These are phyloP conservation scores for Beta vulgaris DNA, from an alignment of 148 eudicot species.

Conservation along the genomic window DNA sequence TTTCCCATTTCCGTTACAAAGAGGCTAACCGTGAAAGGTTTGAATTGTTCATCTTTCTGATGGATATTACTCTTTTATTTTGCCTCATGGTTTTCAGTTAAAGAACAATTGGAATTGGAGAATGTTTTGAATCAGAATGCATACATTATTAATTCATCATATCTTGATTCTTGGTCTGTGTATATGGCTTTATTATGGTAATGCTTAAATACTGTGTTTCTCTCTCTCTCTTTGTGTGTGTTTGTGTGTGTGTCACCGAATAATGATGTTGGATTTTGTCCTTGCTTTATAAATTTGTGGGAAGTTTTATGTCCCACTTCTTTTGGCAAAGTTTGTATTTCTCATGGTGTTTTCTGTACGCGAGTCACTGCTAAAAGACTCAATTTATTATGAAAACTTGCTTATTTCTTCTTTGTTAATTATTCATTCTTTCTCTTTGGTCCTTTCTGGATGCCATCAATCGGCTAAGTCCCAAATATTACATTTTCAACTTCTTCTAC, in stretches of 20 bases:
- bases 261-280: background rate
- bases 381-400: background rate
- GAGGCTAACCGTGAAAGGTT: no score
- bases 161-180: background rate
- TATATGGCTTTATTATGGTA: background rate
- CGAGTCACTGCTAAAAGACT: background rate
- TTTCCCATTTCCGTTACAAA: no score
- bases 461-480: background rate
- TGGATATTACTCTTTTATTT: background rate
- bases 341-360: background rate
- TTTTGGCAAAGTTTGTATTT: no score
- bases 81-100: background rate
- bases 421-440: background rate
- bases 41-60: no score
- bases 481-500: background rate
- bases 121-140: background rate
- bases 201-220: background rate
- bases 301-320: no score
- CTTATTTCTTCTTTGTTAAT: background rate
- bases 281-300: background rate
- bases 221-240: no score
- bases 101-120: background rate
- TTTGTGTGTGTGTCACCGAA: background rate
- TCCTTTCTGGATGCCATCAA: background rate
- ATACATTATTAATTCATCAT: no score